Base-by-base conservation (phyloP, 805 yeast species). In the Schizosaccharomyces cryophilus region DNA sequence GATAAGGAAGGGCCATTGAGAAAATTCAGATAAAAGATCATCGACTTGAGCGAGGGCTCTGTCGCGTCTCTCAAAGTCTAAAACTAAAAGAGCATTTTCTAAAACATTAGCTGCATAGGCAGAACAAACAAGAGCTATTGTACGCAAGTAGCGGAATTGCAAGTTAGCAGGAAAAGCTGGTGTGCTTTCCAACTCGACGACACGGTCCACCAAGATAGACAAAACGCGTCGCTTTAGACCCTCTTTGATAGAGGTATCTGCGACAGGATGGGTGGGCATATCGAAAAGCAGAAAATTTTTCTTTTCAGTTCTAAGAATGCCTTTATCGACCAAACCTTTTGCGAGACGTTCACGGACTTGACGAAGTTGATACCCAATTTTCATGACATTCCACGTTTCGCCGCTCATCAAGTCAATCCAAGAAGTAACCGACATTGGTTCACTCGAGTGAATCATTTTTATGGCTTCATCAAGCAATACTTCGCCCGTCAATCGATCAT, bases 231-330 rank as follows among this genome's bases (percentile, higher is more conserved):
- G 77, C 62, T 82, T 81, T 62, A 93, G 78, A 61, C 82, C 81
- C 66, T 87, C 95, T 72, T 93, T 93, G 60, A 95, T 82, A 65
- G 81, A 74, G 55, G 84, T 78, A 71, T 93, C 98, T 40, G 89
- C 84, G 15, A 93, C 80, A 6, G 98, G 98, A 72, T 94, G 98
- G 7, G 98, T 93, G 38, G 98, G 95, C 96, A 93, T 93, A 72
- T 93, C 98, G 67, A 93, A 93, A 61, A 93, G 75, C 68, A 93
- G 81, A 70, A 93, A 93, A 73, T 87, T 93, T 70, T 89, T 87
- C 71, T 95, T 81, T 72, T 93, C 98, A 6, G 98, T 93, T 74
- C 96, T 83, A 68, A 94, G 78, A 58, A 93, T 83, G 26, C 98
- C 97, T 73, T 93, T 93, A 72, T 93, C 98, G 47, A 94, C 98